phyloP scores from a whole-genome alignment of 2,329 filamentous ascomycete genomes.

The Cladophialophora immunda region DNA sequence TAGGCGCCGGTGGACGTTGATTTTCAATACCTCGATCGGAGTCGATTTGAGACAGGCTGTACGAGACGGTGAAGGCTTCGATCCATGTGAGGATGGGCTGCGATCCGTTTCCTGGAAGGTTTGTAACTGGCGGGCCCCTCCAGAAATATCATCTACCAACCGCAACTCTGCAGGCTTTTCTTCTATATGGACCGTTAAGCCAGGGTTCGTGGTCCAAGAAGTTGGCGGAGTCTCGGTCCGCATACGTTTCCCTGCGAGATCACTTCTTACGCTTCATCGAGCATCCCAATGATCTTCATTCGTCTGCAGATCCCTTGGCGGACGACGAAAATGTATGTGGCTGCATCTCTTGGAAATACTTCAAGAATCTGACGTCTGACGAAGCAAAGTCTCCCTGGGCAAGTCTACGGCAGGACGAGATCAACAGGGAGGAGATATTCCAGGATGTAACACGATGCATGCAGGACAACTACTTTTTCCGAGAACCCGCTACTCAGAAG shows the following conservation, averaged over 20 bases:
- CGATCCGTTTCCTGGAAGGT: slow-evolving; percentile 95
- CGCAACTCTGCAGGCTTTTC: slow-evolving; percentile 69
- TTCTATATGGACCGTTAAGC: slow-evolving; percentile 76
- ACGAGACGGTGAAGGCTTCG: slow-evolving; percentile 65
- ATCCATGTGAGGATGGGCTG: slow-evolving; percentile 74
- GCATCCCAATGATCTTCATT: slow-evolving; percentile 80
- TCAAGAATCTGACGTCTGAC: slow-evolving; percentile 49
- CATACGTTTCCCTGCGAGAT: slow-evolving; percentile 75
- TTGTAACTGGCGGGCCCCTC: slow-evolving; percentile 13
- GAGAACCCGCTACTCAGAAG: slow-evolving; percentile 77
- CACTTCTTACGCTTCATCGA: slow-evolving; percentile 84
- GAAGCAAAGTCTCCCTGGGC: slow-evolving; percentile 86
- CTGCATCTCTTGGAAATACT: slow-evolving; percentile 39
- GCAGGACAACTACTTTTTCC: slow-evolving; percentile 91
- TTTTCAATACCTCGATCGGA: slow-evolving; percentile 66
- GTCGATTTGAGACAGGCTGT: slow-evolving; percentile 72
- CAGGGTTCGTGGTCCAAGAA: slow-evolving; percentile 73
- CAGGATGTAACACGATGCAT: slow-evolving; percentile 93
- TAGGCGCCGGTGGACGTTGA: slow-evolving; percentile 68
- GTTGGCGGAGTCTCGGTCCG: slow-evolving; percentile 72
- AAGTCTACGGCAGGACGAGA: slow-evolving; percentile 83
- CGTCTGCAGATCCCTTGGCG: slow-evolving; percentile 81
- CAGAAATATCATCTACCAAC: slow-evolving; percentile 23
- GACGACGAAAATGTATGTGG: slow-evolving; percentile 74
- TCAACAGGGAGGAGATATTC: slow-evolving; percentile 83